A percentile compares a stretch with the other conserved stretches of the same genome.
Conservation (phyloP, 768 basidiomycete genomes). For the Infundibulicybe gibba region DNA sequence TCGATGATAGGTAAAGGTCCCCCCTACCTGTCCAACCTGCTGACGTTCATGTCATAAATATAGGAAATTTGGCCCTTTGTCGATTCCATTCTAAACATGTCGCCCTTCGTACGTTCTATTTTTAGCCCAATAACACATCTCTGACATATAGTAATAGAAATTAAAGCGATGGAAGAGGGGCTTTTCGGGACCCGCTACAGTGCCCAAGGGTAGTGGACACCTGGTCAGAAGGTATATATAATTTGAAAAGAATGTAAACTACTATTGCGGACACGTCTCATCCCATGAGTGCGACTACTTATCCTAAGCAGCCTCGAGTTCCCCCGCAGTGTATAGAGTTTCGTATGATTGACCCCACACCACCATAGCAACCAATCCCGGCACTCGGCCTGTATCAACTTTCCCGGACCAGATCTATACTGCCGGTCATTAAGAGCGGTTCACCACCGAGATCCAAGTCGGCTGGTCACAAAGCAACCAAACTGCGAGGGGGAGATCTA, state of each 20-base stretch:
- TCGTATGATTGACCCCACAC: too few species aligned
- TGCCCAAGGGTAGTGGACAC: background rate
- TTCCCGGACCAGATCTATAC: too few species aligned
- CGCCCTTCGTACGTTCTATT: constrained; percentile 50
- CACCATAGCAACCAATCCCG: too few species aligned
- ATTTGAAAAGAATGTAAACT: background rate
- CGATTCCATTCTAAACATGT: constrained; percentile 61
- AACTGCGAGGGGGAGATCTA: too few species aligned
- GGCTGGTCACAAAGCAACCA: too few species aligned
- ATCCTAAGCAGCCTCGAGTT: too few species aligned
- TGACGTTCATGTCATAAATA: background rate
- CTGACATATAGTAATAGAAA: constrained; percentile 4
- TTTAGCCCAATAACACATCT: background rate
- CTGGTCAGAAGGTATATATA: background rate
- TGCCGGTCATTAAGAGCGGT: too few species aligned
- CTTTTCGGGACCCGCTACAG: constrained; percentile 9
- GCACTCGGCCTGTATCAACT: too few species aligned
- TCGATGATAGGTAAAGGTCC: constrained; percentile 49
- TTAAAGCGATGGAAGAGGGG: constrained; percentile 17
- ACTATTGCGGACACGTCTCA: background rate
- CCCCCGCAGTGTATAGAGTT: too few species aligned
- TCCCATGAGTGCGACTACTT: constrained; percentile 66
- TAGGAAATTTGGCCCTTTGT: constrained; percentile 45
- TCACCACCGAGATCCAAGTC: too few species aligned
- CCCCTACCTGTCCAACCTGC: background rate